A percentile compares a stretch with the other conserved stretches of the same genome.
These are phyloP conservation scores for Zasmidium angulare DNA, from an alignment of 2,329 filamentous ascomycete genomes.

Conservation along the genomic window DNA sequence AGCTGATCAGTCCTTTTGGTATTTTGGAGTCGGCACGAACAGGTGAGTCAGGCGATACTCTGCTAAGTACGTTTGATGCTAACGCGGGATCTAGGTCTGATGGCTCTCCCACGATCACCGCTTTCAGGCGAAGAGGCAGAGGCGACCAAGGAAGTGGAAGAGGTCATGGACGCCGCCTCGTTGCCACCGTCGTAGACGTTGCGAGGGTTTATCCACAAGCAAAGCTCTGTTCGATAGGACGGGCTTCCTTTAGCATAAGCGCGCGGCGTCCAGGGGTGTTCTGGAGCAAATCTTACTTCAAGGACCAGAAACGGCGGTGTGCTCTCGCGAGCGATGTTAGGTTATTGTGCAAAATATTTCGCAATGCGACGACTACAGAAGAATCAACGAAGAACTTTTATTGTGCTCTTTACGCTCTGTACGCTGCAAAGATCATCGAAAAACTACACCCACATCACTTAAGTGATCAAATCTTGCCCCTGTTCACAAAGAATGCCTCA, in stretches of 20 bases:
- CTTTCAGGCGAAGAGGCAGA: constrained; percentile 74
- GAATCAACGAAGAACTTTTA: constrained; percentile 1
- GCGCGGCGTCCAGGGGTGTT: neutral
- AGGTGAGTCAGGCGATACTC: constrained; percentile 45
- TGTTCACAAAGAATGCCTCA: constrained; percentile 91
- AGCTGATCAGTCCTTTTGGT: constrained; percentile 89
- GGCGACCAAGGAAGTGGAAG: constrained; percentile 81
- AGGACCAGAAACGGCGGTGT: neutral
- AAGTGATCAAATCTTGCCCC: constrained; percentile 75
- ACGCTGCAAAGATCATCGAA: constrained; percentile 1
- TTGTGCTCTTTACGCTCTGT: constrained; percentile 3
- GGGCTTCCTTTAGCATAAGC: constrained; percentile 6
- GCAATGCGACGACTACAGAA: no score
- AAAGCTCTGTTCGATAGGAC: neutral
- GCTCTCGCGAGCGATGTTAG: neutral
- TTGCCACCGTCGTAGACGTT: constrained; percentile 64
- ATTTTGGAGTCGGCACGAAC: constrained; percentile 95
- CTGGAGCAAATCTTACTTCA: neutral
- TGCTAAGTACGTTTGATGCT: neutral
- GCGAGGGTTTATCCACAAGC: no score
- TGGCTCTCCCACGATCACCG: constrained; percentile 93
- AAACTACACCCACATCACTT: no score
- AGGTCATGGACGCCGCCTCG: constrained; percentile 91
- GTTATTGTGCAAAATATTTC: neutral
- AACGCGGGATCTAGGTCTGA: constrained; percentile 60